phyloP scores from a whole-genome alignment of 192 early-diverging fungal genomes.

The Phlyctochytrium planicorne region DNA sequence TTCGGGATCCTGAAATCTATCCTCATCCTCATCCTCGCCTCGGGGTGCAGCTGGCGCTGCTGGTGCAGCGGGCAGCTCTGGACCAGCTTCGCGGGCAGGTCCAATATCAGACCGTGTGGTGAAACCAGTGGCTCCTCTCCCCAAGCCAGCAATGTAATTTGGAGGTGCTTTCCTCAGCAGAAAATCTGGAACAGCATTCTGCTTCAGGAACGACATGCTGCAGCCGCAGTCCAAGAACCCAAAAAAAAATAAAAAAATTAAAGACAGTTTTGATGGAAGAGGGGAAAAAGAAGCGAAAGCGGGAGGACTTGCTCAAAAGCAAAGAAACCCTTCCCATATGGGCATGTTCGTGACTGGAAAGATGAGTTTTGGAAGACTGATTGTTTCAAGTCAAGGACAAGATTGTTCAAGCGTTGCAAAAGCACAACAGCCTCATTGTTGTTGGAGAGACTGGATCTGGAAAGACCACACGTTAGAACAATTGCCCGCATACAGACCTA shows the following conservation, averaged over 20 bases:
- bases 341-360: background rate
- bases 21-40: conserved; percentile 52
- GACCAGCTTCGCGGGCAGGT: conserved; percentile 77
- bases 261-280: background rate
- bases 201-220: background rate
- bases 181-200: conserved; percentile 68
- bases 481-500: background rate
- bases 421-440: conserved; percentile 59
- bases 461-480: conserved; percentile 69
- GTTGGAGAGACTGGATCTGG: conserved; percentile 82
- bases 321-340: background rate
- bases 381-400: conserved; percentile 1
- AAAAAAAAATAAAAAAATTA: background rate
- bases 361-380: background rate
- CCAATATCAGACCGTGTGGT: conserved; percentile 98
- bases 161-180: conserved; percentile 89
- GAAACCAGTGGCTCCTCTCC: conserved; percentile 95
- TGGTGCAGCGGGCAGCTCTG: conserved; percentile 17
- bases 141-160: conserved; percentile 95
- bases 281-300: background rate
- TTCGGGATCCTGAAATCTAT: conserved; percentile 84
- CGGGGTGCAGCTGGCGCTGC: conserved; percentile 20
- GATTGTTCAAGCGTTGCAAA: conserved; percentile 20
- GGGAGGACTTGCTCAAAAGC: background rate
- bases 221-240: no score